Base-by-base conservation (phyloP, 495 filamentous ascomycete species). In the Hyaloscypha variabilis region DNA sequence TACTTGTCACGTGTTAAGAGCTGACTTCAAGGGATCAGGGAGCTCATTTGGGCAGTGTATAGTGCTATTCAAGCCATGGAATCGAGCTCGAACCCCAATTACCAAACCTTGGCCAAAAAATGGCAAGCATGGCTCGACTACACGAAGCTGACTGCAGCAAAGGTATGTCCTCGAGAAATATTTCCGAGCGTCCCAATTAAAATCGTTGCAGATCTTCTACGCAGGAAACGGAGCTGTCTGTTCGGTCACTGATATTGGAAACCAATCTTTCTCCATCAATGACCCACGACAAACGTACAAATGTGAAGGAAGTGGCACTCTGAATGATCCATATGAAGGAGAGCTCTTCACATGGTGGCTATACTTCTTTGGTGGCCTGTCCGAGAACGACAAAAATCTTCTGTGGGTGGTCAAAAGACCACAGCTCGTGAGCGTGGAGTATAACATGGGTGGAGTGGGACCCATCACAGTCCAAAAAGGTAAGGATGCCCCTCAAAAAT, bases 101-200 rank as follows among this genome's bases (percentile, higher is more conserved):
- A 71, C 56, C 58, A 64, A 11, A 46, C 64, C 3, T 73, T 76
- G n/a, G 75, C 69, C 8, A 67, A 64, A 19, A 58, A 65, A 29
- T 76, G 74, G 75, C 71, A 75, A 54, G 56, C 8, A n/a, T 77
- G 75, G 75, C 70, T 77, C 51, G 74, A 77, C 29, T 77, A 76
- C 60, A 75, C 73, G 34, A 74, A 74, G 57, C 66, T 63, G 5
- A 76, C 68, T 53, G 73, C 69, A 21, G 72, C 67, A 19, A 69
- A 72, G 63, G 70, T 73, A 24, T 39, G 26, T 29, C 46, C 31
- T 24, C 8, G 0, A 25, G 25, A 6, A 0, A 31, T 51, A 28
- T 60, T 42, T 6, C 46, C 14, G 14, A 34, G 6, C 24, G 5
- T 23, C 21, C 25, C 64, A 46, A 49, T 60, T 58, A 6, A 56